Evolutionary conservation across 2,329 filamentous ascomycete genomes (phyloP).

Genomic region (Didymella arachidicola): DNA sequence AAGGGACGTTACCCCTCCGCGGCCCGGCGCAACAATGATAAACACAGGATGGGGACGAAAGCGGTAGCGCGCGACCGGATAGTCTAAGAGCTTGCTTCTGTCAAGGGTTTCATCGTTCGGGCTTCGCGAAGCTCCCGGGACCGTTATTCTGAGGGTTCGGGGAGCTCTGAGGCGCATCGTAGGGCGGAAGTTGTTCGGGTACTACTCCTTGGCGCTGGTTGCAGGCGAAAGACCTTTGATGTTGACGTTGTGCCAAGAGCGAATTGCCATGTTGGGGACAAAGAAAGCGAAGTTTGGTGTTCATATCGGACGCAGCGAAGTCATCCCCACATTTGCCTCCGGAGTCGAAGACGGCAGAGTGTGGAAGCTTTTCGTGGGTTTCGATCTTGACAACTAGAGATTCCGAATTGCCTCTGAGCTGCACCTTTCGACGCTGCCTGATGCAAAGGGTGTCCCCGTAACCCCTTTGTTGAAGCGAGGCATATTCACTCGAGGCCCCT

Average conservation of each 20-base stretch:
- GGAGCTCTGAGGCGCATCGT: not conserved
- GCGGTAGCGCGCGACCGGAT: not conserved
- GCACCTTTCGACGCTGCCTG: not conserved
- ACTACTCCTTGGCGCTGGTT: not conserved
- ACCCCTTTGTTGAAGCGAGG: not conserved
- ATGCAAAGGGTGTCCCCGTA: not conserved
- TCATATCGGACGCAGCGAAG: not conserved
- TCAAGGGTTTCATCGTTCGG: not conserved
- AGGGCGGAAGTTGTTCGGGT: not conserved
- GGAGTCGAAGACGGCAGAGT: not conserved
- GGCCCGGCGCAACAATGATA: conserved; percentile 2
- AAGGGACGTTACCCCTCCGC: not conserved
- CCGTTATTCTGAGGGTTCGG: not conserved
- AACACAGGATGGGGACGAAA: not conserved
- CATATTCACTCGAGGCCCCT: not conserved
- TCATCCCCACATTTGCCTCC: not conserved
- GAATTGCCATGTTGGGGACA: not conserved
- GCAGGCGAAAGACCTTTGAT: not conserved
- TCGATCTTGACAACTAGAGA: not conserved
- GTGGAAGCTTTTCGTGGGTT: not conserved
- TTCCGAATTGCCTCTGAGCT: not conserved
- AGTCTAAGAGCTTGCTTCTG: not conserved
- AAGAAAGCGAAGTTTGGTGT: not conserved
- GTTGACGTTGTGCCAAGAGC: not conserved
- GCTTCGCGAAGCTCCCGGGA: not conserved